A percentile compares a stretch with the other conserved stretches of the same genome.
phyloP scores from a whole-genome alignment of 2,329 filamentous ascomycete species.

The Aspergillus sp. region DNA sequence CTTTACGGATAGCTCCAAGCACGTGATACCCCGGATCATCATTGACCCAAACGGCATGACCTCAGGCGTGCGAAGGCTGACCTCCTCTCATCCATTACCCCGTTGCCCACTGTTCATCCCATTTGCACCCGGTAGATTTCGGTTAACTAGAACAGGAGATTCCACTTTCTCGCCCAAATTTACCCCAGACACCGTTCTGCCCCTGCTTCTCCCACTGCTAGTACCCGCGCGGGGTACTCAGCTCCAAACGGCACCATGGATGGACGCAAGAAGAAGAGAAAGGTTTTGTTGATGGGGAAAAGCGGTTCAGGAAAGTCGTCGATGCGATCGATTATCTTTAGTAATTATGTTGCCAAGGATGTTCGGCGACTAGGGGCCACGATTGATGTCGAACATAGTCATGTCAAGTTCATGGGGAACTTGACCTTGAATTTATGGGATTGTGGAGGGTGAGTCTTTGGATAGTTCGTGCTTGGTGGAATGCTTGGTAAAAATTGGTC shows the following conservation, averaged over 20 bases:
- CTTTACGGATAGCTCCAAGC: neutral
- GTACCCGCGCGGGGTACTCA: neutral
- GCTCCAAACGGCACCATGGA: slow-evolving; percentile 27
- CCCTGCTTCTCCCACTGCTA: no score
- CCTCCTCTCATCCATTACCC: neutral
- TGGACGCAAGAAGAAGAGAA: slow-evolving; percentile 63
- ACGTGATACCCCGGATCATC: slow-evolving; percentile 8
- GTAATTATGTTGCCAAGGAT: slow-evolving; percentile 95
- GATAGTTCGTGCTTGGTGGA: no score
- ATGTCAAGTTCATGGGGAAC: slow-evolving; percentile 98
- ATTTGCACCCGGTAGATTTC: no score
- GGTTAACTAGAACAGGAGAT: no score
- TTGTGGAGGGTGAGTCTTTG: slow-evolving; percentile 65
- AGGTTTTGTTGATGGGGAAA: slow-evolving; percentile 86
- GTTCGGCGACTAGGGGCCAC: slow-evolving; percentile 87
- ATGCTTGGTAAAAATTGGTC: no score
- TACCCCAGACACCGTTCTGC: no score
- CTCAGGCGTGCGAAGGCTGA: neutral
- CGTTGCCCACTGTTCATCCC: neutral
- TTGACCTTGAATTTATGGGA: slow-evolving; percentile 97
- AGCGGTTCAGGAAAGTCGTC: slow-evolving; percentile 96
- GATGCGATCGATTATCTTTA: slow-evolving; percentile 98
- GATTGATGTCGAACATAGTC: slow-evolving; percentile 95
- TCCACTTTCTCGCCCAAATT: no score
- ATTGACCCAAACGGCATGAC: slow-evolving; percentile 6